Base-by-base conservation (phyloP, 371 early-diverging fungal species). In the Lichtheimia hyalospora region DNA sequence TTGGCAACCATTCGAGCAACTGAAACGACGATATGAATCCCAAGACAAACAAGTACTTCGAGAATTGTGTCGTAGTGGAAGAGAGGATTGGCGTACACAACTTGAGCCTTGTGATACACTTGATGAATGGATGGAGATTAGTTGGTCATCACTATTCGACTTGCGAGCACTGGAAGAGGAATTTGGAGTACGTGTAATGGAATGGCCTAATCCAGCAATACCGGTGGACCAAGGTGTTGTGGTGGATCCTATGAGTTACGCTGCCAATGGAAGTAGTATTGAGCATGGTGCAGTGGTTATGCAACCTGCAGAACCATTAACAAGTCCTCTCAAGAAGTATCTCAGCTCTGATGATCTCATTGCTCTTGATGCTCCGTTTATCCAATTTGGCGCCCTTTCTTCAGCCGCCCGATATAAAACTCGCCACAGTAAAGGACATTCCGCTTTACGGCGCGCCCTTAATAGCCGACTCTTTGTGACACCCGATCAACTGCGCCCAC, bases 381-480 rank as follows among this genome's bases (percentile, higher is more conserved):
- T 77, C 21, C 78, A 74, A 16, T 69, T 77, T 62, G 78, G 78
- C n/a, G 72, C 72, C 8, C 60, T 77, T 24, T 70, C 63, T 34
- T 72, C 78, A 20, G 68, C 78, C 21, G 70, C 70, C 15, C 68
- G 78, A 5, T 74, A 72, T 49, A 55, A 54, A 7, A 70, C 73
- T 0, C 55, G 64, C 5, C 27, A 24, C 15, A 55, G 51, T 23
- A 64, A 64, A 21, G 67, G 67, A 16, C 73, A 70, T 15, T 34
- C 54, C 20, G 62, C 65, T 1, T 57, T 77, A 8, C 58, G 63
- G 2, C 68, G 67, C 18, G 72, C 74, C 0, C 55, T 77, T 53
- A 74, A 62, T 56, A 68, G 63, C 43, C 64, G 62, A 16, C 53
- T 72, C 0, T 70, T 77, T 49, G 62, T 69, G 12, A 66, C 68